Base-by-base conservation (phyloP, 2,329 filamentous ascomycete genomes). In the Penicillium sp. region DNA sequence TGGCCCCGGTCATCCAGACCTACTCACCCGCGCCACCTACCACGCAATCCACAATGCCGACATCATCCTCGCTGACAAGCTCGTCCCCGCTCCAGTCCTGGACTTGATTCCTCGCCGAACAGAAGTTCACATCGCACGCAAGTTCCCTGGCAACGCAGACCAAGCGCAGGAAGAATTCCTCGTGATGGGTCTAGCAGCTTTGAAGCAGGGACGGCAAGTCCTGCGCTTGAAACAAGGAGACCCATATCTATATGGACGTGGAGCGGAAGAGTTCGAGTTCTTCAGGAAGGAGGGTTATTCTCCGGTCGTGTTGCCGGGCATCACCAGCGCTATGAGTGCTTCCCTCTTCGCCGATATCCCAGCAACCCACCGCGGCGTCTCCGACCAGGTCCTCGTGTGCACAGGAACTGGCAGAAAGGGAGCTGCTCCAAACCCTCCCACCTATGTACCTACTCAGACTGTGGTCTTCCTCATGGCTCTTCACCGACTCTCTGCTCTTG, bases 91-190 rank as follows among this genome's bases (percentile, higher is more conserved):
- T 0, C 86, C 89, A 8, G 90, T 99, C 3, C 81, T 99, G 10
- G 90, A 93, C 61, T 84, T 99, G 16, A 89, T 97, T 54, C 94
- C 94, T 2, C 90, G 94, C 35, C 85, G 93, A 52, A 96, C 92
- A 9, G 87, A 89, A 10, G 88, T 97, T 13, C 86, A 90, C 66
- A 99, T 99, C 66, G 93, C 94, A 5, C 89, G 92, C 68, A 99
- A 99, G 73, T 99, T 99, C 75, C 94, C 94, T 1, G 94, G 94
- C 22, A 97, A 99, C 74, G 94, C 94, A 39, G 94, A 99, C 66
- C 85, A 86, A 43, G 94, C 94, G 0, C 94, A 99, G 72, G 86
- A 92, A 68, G 94, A 99, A 74, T 85, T 99, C 5, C 83, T 96
- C 3, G 82, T 86, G 51, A 82, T 90, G 65, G 94, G 91, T 0